Evolutionary conservation across 2,329 filamentous ascomycete species (phyloP), one percentile per base, ranked within the genome.

Genomic region (Aureobasidium musti): DNA sequence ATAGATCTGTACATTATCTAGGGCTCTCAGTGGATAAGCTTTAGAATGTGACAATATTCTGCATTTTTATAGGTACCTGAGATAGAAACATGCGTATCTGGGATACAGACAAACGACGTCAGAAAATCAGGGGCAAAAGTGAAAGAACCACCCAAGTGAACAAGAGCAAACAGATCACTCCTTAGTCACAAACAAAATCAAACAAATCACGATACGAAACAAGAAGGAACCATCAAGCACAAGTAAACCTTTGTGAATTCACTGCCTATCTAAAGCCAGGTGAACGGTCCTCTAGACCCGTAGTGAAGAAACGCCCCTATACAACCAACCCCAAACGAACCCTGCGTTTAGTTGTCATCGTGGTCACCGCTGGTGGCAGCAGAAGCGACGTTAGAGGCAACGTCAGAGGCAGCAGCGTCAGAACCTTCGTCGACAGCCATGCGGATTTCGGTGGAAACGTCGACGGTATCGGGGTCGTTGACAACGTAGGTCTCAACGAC

Each of bases 1-100:
- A n/a, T 8, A 3, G 2, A 21, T 21, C 8, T n/a, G 41, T 0
- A 1, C 10, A 6, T n/a, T 2, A 21, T n/a, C 1, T 4, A 3
- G 41, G 41, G 41, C 41, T 45, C 41, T 21, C 41, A 21, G n/a
- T 10, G 41, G 5, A 45, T n/a, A 45, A 1, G 11, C 19, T 21
- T 7, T 0, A 3, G 10, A 21, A 21, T 21, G 5, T 21, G 8
- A 21, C 7, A 11, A 21, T n/a, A 21, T 45, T 8, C 2, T 45
- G 41, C 41, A 45, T 45, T 45, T 45, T 45, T 8, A 21, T 21
- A 21, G 41, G 8, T 21, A 45, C 39, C 39, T n/a, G 1, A 43
- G 5, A 43, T 19, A 3, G 39, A 5, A 45, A 11, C 19, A 45
- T 8, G 19, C 3, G 3, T 13, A 6, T 19, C 5, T 45, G 41